Conservation (phyloP, 2,329 filamentous ascomycete species). For the Scedosporium dehoogii region DNA sequence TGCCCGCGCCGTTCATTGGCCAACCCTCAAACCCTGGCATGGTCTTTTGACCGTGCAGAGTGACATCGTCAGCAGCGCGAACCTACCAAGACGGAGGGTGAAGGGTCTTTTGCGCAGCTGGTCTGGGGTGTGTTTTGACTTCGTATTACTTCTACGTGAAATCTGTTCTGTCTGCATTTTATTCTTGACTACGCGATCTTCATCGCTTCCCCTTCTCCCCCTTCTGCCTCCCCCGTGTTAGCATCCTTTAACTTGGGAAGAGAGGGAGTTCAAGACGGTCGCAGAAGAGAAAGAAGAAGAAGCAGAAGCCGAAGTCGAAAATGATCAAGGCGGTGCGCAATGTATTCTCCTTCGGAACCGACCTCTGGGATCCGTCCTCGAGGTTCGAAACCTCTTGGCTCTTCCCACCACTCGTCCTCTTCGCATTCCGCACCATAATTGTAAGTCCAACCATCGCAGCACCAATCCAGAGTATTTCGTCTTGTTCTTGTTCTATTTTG, state of each 20-base stretch:
- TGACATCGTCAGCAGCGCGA: neutral
- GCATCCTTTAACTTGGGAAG: too few species aligned
- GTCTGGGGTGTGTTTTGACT: too few species aligned
- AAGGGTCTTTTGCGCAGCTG: neutral
- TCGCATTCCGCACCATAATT: conserved; percentile 43
- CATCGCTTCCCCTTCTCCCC: neutral
- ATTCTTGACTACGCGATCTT: too few species aligned
- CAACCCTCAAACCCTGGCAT: neutral
- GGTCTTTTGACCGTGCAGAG: neutral
- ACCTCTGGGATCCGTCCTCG: conserved; percentile 45
- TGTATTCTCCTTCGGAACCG: conserved; percentile 28
- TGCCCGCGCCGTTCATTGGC: neutral
- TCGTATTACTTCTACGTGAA: too few species aligned
- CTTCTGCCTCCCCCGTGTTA: neutral
- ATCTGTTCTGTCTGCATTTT: neutral
- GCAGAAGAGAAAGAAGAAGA: neutral
- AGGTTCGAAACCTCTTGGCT: conserved; percentile 77
- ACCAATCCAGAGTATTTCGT: too few species aligned
- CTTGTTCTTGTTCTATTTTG: too few species aligned
- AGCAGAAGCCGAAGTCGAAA: neutral
- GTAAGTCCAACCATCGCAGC: conserved; percentile 23
- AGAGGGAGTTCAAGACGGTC: too few species aligned
- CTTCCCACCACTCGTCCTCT: conserved; percentile 55
- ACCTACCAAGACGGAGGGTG: neutral
- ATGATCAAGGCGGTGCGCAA: conserved; percentile 8